Evolutionary conservation across 768 basidiomycete genomes (phyloP), one percentile per base, ranked within the genome.

Genomic region (Suillus sp.): DNA sequence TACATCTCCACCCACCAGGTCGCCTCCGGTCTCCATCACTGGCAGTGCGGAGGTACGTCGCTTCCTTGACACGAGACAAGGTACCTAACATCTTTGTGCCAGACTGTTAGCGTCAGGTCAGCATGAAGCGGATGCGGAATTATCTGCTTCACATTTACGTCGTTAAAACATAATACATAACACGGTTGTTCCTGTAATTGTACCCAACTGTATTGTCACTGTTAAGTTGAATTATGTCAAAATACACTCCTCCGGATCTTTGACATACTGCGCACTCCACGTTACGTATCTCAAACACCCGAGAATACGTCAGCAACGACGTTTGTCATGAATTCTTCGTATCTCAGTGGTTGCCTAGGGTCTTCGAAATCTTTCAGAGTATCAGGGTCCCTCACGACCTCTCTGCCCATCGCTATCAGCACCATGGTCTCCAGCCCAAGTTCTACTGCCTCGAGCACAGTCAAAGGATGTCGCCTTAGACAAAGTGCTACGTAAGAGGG

Each of bases 1-100:
- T 65, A 78, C 75, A 64, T 89, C 84, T 66, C 88, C 80, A 43
- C 74, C 78, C 61, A 14, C 53, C 22, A 66, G 50, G 18, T 40
- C 56, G 1, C 37, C 62, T 22, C 59, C 59, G 4, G 8, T 67
- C 47, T 32, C 22, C 38, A 38, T 64, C 60, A 53, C 64, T 55
- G 34, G 32, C 65, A 35, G 64, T 74, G 69, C 73, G 60, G 54
- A 70, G 47, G 72, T 70, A 40, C 47, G 64, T 59, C 3, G 30
- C 25, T 43, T 22, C 8, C 5, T n/a, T 59, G 32, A 35, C 25
- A 4, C 57, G 11, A 60, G 32, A 32, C 35, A 38, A 3, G 3
- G 38, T 4, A 38, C 16, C 20, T 27, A 40, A 27, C 40, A 18
- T 40, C 10, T 32, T 18, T 48, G 4, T 30, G 16, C 25, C 22